Evolutionary conservation across 306 rosid genomes (phyloP), one percentile per base, ranked within the genome.

Genomic region (Mucuna pruriens): DNA sequence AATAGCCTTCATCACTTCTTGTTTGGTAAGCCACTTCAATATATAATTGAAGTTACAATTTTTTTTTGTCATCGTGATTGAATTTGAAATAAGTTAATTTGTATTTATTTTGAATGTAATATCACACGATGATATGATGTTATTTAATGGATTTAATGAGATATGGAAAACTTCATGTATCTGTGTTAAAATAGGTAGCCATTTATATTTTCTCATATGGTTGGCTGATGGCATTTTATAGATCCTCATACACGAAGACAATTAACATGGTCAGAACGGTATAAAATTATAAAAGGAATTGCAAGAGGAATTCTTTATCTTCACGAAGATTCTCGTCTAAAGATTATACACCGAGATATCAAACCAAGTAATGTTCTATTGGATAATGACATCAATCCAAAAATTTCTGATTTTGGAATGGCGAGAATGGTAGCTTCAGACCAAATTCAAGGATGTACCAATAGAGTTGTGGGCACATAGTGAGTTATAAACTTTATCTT

Each of bases 401-500:
- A 91, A 55, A 94, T 91, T 0, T 87, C 92, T 16, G 97, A 94
- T 58, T 94, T 94, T 86, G 97, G 97, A 2, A 84, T 86, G 89
- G 97, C 97, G 9, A 91, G 90, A 23, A 79, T 90, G 16, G 81
- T 90, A 42, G 77, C 2, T 8, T 22, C 46, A 0, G 88, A 89
- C 7, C 90, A 90, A 29, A 70, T 79, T 25, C 88, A 82, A 82
- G 94, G 88, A 45, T 55, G 48, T 20, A 94, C 95, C 3, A 75
- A 15, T 1, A 84, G 74, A 81, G 71, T 94, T 16, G 94, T 86
- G 8, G 98, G 95, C 7, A 94, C 95, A 44, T 90, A 69, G 97
- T 94, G 84, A 89, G 97, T 85, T 46, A 1, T 33, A 3, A 15
- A 42, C 38, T 63, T 49, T 26, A 82, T 4, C 25, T 44, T 44